Evolutionary conservation across 257 asterid genomes (phyloP), one percentile per base, ranked within the genome.

Genomic region (Solanum stenotomum): DNA sequence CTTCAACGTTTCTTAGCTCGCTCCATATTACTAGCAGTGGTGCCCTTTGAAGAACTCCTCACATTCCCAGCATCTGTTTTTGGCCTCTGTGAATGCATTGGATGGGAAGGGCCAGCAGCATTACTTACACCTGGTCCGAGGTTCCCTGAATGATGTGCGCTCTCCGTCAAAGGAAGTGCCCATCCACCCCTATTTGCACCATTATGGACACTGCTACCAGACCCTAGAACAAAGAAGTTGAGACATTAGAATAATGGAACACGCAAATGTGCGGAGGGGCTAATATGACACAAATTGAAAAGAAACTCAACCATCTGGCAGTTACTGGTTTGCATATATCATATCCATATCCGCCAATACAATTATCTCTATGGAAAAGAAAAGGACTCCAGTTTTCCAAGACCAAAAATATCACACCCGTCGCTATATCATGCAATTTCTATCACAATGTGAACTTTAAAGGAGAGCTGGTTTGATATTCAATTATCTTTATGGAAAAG

Each of bases 91-190:
- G 88, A 65, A 71, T 86, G 91, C 23, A 75, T 89, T 27, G 42
- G 49, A 35, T 31, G 88, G 61, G 92, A 77, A 77, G 84, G 35
- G 23, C 88, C 92, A 34, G 87, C 88, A 20, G 33, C 72, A 61
- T 84, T 86, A 49, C 89, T 90, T 67, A 14, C 76, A n/a, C 61
- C 87, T 42, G 89, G 74, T 87, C 70, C 86, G 29, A 72, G 42
- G 86, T 81, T 65, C 71, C 75, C 93, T 3, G n/a, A n/a, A 87
- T 89, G 89, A 82, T 44, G 87, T 20, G 92, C 67, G 65, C 91
- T 90, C 84, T 90, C 93, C n/a, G 90, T 89, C 6, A 91, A 87
- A 86, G 98, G 98, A 88, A 95, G 98, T 3, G 98, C 98, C 95
- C 91, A 87, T 20, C 92, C 93, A 68, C 95, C 95, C 61, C 92